Conservation (phyloP, 345 rosid species). For the Iberis pinnata region DNA sequence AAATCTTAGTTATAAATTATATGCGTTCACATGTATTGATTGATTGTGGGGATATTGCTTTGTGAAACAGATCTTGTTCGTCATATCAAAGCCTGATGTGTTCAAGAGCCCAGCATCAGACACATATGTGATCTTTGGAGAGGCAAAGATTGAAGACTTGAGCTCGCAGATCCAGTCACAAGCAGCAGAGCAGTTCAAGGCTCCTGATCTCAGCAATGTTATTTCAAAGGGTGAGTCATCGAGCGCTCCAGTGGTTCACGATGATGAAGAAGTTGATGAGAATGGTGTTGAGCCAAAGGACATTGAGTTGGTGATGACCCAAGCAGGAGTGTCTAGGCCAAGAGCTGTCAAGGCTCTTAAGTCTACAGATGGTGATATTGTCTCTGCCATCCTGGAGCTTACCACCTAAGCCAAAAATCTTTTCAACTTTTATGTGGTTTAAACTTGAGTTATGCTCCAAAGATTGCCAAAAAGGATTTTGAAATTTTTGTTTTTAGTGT, state of each 20-base stretch:
- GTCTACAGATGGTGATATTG: conserved; percentile 75
- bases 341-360: conserved; percentile 78
- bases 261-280: conserved; percentile 88
- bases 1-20: background rate
- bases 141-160: conserved; percentile 89
- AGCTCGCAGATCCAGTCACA: conserved; percentile 83
- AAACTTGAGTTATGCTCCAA: conserved; percentile 36
- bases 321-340: conserved; percentile 74
- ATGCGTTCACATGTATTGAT: background rate
- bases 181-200: conserved; percentile 86
- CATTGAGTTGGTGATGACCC: conserved; percentile 91
- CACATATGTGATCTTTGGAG: conserved; percentile 77
- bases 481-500: conserved; percentile 20
- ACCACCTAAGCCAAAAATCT: conserved; percentile 38
- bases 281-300: conserved; percentile 85
- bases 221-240: conserved; percentile 70
- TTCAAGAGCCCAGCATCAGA: conserved; percentile 88
- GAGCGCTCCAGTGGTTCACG: conserved; percentile 38
- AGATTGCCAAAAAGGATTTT: conserved; percentile 5
- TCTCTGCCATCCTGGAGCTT: conserved; percentile 87
- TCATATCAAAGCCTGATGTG: conserved; percentile 87
- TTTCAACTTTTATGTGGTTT: conserved; percentile 17
- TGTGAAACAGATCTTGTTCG: conserved; percentile 55
- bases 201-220: conserved; percentile 57
- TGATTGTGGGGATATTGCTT: background rate